Conservation (phyloP, 1,284 basidiomycete genomes). For the Boletus smithii region DNA sequence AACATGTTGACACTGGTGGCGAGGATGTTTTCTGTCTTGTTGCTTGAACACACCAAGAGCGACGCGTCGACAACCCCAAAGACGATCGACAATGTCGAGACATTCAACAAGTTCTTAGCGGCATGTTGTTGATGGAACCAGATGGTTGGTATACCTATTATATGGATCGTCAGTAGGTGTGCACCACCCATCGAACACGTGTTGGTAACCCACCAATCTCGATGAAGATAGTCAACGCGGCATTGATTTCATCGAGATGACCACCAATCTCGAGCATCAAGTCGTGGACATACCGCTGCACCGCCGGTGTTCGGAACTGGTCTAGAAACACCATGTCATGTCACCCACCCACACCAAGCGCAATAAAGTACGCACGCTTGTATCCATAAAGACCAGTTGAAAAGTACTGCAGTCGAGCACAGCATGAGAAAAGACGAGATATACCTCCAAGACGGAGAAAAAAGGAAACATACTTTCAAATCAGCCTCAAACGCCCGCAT, state of each 20-base stretch:
- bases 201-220: constrained; percentile 43
- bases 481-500: constrained; percentile 48
- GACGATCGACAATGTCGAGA: constrained; percentile 58
- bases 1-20: constrained; percentile 50
- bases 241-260: constrained; percentile 51
- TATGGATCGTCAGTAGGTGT: constrained; percentile 6
- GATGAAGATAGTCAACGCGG: constrained; percentile 47
- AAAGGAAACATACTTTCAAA: constrained; percentile 38
- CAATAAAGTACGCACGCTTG: constrained; percentile 16
- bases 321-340: constrained; percentile 12
- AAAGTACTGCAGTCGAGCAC: constrained; percentile 25
- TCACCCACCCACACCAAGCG: constrained; percentile 17
- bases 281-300: constrained; percentile 56
- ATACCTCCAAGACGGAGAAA: not conserved
- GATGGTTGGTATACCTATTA: constrained; percentile 60
- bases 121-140: constrained; percentile 57
- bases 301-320: constrained; percentile 50
- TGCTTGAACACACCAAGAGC: constrained; percentile 47
- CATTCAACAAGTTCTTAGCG: constrained; percentile 47
- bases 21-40: constrained; percentile 20
- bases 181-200: not conserved
- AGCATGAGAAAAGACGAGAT: not conserved
- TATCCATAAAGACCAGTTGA: constrained; percentile 29
- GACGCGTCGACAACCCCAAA: constrained; percentile 55
- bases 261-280: constrained; percentile 48